Evolutionary conservation across 2,329 filamentous ascomycete species (phyloP), one percentile per base, ranked within the genome.

Genomic region (Pestalotiopsis fici): DNA sequence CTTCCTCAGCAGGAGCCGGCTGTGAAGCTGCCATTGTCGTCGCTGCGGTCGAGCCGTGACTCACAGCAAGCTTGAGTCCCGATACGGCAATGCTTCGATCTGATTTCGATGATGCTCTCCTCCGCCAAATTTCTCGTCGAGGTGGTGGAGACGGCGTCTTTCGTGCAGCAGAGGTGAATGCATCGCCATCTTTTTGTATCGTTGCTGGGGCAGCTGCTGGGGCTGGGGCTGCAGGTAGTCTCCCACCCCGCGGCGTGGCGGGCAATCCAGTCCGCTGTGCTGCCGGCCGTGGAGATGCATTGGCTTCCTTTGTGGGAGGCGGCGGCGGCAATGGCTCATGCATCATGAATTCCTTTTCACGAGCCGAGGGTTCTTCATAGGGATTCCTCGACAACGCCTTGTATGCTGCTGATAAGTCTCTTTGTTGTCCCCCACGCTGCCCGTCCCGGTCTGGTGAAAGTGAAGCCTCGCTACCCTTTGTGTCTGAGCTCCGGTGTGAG

Each of bases 31-130:
- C 61, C 54, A 72, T 66, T 13, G 77, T 75, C 47, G 79, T 64
- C 28, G 37, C 78, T 21, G 81, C 81, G 4, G 85, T 87, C 23
- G 85, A 87, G 47, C 85, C 85, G 76, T 86, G 81, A 66, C 83
- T 87, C 54, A 77, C 73, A 61, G 82, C 74, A 65, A 88, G 77
- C 68, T 84, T 84, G 63, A 88, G 81, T 66, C 83, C 81, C 9
- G 84, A 76, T 4, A 88, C 79, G 59, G 83, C 81, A 39, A 84
- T 74, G 68, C 77, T 81, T 64, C 80, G 79, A 65, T 87, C 83
- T 65, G 79, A 79, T 73, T 84, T 87, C 28, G 82, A 76, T 15
- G 85, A 86, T 62, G 75, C 75, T 59, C 86, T 82, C 64, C 86
- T 81, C 66, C 82, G 81, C 86, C 85, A 88, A 37, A 83, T 78